Conservation (phyloP, 1,284 basidiomycete species). For the Agroathelia rolfsii region DNA sequence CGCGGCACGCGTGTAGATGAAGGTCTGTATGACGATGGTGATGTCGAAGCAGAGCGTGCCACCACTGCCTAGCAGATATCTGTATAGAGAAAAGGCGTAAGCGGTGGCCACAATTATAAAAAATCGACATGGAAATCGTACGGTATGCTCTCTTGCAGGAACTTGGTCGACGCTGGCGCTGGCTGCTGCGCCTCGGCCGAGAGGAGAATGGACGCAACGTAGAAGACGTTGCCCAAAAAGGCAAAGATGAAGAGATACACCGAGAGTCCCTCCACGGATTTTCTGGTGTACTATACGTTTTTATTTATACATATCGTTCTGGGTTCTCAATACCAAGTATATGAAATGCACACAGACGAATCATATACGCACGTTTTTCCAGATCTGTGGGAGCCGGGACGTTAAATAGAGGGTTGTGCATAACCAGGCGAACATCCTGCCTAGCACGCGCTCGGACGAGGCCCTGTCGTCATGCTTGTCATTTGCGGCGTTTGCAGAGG, state of each 20-base stretch:
- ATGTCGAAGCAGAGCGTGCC: conserved; percentile 88
- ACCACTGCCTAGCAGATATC: conserved; percentile 79
- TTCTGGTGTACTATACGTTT: conserved; percentile 62
- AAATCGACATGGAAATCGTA: conserved; percentile 27
- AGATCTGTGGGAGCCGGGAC: conserved; percentile 87
- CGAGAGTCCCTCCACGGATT: conserved; percentile 92
- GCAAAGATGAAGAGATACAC: conserved; percentile 87
- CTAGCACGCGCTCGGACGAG: conserved; percentile 55
- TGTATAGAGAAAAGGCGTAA: conserved; percentile 17
- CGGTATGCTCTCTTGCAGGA: conserved; percentile 68
- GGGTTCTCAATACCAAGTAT: conserved; percentile 2
- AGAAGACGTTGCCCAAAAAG: conserved; percentile 85
- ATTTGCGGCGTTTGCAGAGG: conserved; percentile 4
- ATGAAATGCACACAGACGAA: conserved; percentile 1
- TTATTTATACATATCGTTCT: too few species aligned
- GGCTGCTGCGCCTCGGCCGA: conserved; percentile 49
- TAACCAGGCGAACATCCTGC: conserved; percentile 84
- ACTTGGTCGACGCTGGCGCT: conserved; percentile 43
- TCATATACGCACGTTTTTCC: conserved; percentile 81
- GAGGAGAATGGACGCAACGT: conserved; percentile 76
- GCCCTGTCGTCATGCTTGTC: conserved; percentile 18
- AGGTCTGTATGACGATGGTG: conserved; percentile 64
- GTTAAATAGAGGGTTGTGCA: conserved; percentile 89
- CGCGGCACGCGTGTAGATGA: conserved; percentile 44
- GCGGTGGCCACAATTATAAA: conserved; percentile 8